Base-by-base conservation (phyloP, 176 grass and related monocot species). In the Aegilops longissima region DNA sequence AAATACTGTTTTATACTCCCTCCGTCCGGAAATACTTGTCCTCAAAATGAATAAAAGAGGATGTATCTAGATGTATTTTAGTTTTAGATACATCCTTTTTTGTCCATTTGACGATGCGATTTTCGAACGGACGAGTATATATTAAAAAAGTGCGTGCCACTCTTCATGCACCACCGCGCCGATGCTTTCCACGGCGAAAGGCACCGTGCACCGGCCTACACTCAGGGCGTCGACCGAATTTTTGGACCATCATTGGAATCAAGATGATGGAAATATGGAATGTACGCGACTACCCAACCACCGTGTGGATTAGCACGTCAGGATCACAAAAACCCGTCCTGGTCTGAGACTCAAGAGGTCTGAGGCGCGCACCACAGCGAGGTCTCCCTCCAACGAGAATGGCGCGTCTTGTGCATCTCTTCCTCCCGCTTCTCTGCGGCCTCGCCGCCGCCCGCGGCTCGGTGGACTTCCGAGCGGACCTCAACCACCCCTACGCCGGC, bases 401-500 rank as follows among this genome's bases (percentile, higher is more conserved):
- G 89, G 86, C 86, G 31, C 62, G 66, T n/a, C 31, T 6, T 44
- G 30, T 42, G 2, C 20, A 21, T 64, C 38, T 3, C 42, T 12
- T 49, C 31, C 30, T 87, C 52, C 45, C 35, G 2, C 70, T 89
- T 17, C 24, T 78, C 62, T 61, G 21, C 44, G 3, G 17, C 16
- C 24, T 21, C 35, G 27, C 29, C 23, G 59, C 78, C 23, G 74
- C 38, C 35, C 13, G 33, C 16, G n/a, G 23, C 78, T 36, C 84
- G 34, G 1, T 70, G 17, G 51, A 71, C 35, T 21, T 94, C 47
- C 78, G 61, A 5, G 45, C 31, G 0, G 83, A 84, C 10, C 24
- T 59, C 1, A 86, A 58, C 18, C 85, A 83, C 66, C 84, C 88
- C 38, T 84, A 78, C 5, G 39, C 51, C 12, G 52, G 79, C 20